Conservation (phyloP, 805 yeast genomes). For the Hanseniaspora singularis region DNA sequence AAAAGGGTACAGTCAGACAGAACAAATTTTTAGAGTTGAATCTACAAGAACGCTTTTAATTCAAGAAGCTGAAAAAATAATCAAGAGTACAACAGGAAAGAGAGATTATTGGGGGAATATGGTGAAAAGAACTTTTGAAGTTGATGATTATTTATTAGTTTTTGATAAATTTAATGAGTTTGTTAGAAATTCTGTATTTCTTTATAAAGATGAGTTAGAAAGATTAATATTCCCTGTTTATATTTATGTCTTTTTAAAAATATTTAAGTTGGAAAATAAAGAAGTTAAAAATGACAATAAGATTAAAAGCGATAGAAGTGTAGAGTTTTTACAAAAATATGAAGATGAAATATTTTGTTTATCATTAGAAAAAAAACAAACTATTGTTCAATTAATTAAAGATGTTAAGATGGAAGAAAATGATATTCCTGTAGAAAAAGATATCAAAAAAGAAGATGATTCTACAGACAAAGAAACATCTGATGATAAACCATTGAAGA, state of each 20-base stretch:
- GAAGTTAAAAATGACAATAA: constrained; percentile 62
- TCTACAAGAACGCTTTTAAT: constrained; percentile 50
- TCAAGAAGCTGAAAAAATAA: constrained; percentile 26
- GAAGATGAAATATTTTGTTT: constrained; percentile 25
- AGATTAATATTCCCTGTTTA: constrained; percentile 85
- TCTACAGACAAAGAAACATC: constrained; percentile 22
- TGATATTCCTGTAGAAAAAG: constrained; percentile 11
- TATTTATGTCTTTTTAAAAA: constrained; percentile 72
- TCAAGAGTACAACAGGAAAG: constrained; percentile 18
- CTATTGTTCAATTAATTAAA: constrained; percentile 30
- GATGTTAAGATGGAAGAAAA: constrained; percentile 27
- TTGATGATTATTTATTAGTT: constrained; percentile 66
- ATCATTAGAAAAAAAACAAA: not conserved
- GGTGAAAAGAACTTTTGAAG: constrained; percentile 28
- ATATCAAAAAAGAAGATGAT: constrained; percentile 27
- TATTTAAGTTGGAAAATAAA: constrained; percentile 33
- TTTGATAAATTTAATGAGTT: constrained; percentile 71
- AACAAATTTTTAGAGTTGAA: constrained; percentile 85
- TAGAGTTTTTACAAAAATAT: constrained; percentile 74
- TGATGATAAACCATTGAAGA: constrained; percentile 24
- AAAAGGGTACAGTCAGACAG: constrained; percentile 89
- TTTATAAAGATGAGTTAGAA: constrained; percentile 78
- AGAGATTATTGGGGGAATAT: constrained; percentile 26
- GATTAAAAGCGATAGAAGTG: constrained; percentile 60
- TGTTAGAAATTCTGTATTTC: constrained; percentile 83